Conservation (phyloP, 2,329 filamentous ascomycete genomes). For the Penicillium sp. region DNA sequence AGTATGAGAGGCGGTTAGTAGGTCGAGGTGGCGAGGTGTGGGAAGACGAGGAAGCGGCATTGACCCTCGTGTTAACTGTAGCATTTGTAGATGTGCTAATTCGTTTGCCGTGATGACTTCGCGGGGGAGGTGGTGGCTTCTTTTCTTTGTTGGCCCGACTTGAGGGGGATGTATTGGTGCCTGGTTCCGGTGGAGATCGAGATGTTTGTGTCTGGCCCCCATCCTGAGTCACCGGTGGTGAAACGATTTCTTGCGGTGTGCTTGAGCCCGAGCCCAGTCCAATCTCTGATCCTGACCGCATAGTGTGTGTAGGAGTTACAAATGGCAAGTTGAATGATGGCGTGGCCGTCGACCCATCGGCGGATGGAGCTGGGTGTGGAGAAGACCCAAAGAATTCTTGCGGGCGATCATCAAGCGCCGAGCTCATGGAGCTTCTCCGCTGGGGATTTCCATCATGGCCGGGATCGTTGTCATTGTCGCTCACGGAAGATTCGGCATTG, state of each 20-base stretch:
- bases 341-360: slow-evolving; percentile 26
- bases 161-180: slow-evolving; percentile 52
- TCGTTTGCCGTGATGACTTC: slow-evolving; percentile 77
- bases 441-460: slow-evolving; percentile 8
- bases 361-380: slow-evolving; percentile 36
- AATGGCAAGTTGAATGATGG: slow-evolving; percentile 16
- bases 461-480: slow-evolving; percentile 33
- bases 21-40: slow-evolving; percentile 35
- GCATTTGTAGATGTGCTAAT: slow-evolving; percentile 55
- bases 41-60: slow-evolving; percentile 34
- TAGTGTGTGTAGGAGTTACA: slow-evolving; percentile 15
- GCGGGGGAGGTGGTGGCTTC: slow-evolving; percentile 72
- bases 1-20: slow-evolving; percentile 35
- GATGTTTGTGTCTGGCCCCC: slow-evolving; percentile 57
- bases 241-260: slow-evolving; percentile 9
- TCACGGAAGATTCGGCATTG: slow-evolving; percentile 39
- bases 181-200: slow-evolving; percentile 55
- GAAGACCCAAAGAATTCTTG: slow-evolving; percentile 26
- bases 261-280: background rate
- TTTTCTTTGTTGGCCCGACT: slow-evolving; percentile 59
- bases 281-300: slow-evolving; percentile 14
- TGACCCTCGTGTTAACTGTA: slow-evolving; percentile 23
- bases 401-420: slow-evolving; percentile 23
- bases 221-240: slow-evolving; percentile 52
- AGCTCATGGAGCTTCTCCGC: slow-evolving; percentile 15